phyloP scores from a whole-genome alignment of 306 rosid species.

The Gleditsia sinensis region DNA sequence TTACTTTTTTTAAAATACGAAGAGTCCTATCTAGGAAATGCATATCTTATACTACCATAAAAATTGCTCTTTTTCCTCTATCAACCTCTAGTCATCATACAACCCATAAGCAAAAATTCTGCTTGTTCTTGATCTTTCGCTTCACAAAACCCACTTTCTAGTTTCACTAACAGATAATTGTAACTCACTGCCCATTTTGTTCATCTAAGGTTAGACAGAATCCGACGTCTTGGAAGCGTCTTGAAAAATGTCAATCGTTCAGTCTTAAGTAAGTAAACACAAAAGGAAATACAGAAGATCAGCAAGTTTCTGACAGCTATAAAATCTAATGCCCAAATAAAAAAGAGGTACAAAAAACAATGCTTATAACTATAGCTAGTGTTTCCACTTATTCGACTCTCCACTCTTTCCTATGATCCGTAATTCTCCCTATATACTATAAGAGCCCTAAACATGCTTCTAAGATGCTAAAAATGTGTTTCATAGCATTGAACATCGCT shows the following conservation, averaged over 20 bases:
- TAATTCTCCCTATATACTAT: not conserved
- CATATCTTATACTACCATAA: constrained; percentile 16
- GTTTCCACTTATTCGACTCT: constrained; percentile 2
- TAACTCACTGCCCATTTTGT: not conserved
- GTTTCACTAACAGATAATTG: not conserved
- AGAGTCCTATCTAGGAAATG: constrained; percentile 20
- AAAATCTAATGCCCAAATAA: not conserved
- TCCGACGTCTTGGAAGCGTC: too few relatives aligned
- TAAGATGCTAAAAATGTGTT: constrained; percentile 3
- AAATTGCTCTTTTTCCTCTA: not conserved
- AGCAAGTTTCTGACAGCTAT: not conserved
- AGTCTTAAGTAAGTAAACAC: not conserved
- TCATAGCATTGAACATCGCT: not conserved
- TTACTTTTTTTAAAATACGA: not conserved
- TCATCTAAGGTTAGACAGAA: not conserved
- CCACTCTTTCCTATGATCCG: not conserved
- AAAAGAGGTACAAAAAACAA: not conserved
- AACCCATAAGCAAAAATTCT: not conserved
- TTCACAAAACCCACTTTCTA: not conserved
- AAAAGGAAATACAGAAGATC: not conserved
- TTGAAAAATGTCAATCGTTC: not conserved
- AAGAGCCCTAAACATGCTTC: constrained; percentile 15
- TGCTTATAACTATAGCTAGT: not conserved
- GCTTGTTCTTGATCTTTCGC: not conserved
- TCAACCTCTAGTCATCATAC: constrained; percentile 1